Evolutionary conservation across 768 basidiomycete genomes (phyloP).

Genomic region (Boletus vermiculosoides): DNA sequence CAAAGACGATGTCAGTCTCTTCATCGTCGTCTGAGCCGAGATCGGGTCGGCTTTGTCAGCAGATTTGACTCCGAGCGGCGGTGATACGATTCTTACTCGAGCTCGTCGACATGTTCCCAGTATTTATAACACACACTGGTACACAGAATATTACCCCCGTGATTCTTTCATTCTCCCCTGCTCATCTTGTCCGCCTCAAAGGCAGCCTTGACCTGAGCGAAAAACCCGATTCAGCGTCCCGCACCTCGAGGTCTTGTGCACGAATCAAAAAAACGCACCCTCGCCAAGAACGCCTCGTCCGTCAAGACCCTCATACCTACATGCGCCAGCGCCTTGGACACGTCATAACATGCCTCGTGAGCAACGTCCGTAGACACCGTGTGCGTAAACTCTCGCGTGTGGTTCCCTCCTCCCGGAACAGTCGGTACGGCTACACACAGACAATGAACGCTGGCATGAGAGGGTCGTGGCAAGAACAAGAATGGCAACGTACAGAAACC

Average conservation of each 20-base stretch:
- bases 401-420: slow-evolving; percentile 67
- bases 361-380: slow-evolving; percentile 58
- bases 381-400: slow-evolving; percentile 62
- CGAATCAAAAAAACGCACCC: slow-evolving; percentile 40
- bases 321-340: slow-evolving; percentile 70
- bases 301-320: slow-evolving; percentile 64
- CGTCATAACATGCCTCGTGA: slow-evolving; percentile 61
- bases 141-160: neutral
- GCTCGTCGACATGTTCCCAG: too few species aligned
- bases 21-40: too few species aligned
- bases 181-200: slow-evolving; percentile 43
- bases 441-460: neutral
- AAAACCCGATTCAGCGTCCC: neutral
- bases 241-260: neutral
- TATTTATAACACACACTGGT: too few species aligned
- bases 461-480: neutral
- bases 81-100: too few species aligned
- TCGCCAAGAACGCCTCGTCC: slow-evolving; percentile 58
- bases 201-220: slow-evolving; percentile 42
- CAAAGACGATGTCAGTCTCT: too few species aligned
- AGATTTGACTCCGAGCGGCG: too few species aligned
- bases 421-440: slow-evolving; percentile 65
- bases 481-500: slow-evolving; percentile 41
- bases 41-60: too few species aligned
- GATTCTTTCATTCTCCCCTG: neutral